Base-by-base conservation (phyloP, 768 basidiomycete genomes). In the Lenzites betulinus region DNA sequence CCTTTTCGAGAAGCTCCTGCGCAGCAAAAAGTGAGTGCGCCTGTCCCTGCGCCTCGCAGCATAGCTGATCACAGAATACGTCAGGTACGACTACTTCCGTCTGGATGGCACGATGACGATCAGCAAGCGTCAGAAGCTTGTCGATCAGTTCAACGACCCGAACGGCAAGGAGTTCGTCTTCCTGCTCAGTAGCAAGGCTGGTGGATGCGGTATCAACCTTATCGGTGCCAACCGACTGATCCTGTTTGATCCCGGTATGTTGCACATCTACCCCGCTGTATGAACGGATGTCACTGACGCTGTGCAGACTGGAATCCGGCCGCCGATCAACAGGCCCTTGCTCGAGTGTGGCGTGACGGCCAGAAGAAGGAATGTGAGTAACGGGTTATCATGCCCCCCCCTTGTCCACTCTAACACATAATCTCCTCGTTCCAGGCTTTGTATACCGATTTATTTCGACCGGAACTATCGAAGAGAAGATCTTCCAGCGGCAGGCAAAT, bases 291-390 rank as follows among this genome's bases (percentile, higher is more conserved):
- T 15, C 30, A 11, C 35, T 39, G 7, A 23, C 12, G 35, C 20
- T 2, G 11, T 51, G 15, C 60, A 95, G 95, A 98, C 70, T 98
- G 95, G 95, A 98, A 98, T 68, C 95, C 95, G 25, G 96, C 96
- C 11, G 93, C 95, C 26, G 96, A 99, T 74, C 97, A 98, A 71
- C 96, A 99, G 73, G 96, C 96, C 8, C 81, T 99, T 6, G 96
- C 96, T 44, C 93, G 96, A 72, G 96, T 99, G 9, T 99, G 96
- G 96, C 91, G 96, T 77, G 96, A 99, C 70, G 96, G 96, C 0
- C 96, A 98, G 74, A 99, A 97, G 85, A 98, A 98, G 84, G 95
- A 97, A 76, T 99, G 96, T 95, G 69, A 54, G 90, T 70, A 23
- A 8, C 11, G 8, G 22, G 12, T 46, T 2, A 20, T 6, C 15